These are phyloP conservation scores for Ophiostoma novo-ulmi DNA, from an alignment of 2,329 filamentous ascomycete genomes.

Conservation along the genomic window DNA sequence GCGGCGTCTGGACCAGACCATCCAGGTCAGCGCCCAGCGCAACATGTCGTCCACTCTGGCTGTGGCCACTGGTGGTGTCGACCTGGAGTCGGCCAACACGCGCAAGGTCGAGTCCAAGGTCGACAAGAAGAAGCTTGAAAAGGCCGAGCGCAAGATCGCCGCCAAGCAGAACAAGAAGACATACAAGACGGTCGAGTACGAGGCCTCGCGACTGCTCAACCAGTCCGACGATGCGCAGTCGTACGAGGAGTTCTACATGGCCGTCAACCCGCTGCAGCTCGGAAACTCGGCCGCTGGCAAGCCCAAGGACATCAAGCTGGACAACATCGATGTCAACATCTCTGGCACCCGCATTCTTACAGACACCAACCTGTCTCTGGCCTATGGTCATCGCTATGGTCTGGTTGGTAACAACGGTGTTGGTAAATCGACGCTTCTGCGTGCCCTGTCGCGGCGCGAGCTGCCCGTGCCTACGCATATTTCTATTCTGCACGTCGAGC, in stretches of 20 bases:
- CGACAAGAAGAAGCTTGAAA: conserved; percentile 97
- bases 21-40: conserved; percentile 87
- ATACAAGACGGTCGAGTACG: conserved; percentile 98
- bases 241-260: conserved; percentile 99
- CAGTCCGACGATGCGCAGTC: conserved; percentile 77
- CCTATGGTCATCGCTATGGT: conserved; percentile 92
- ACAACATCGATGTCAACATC: conserved; percentile 92
- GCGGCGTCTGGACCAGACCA: conserved; percentile 83
- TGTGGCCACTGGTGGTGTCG: conserved; percentile 75
- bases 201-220: conserved; percentile 84
- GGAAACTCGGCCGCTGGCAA: conserved; percentile 67
- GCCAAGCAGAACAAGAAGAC: conserved; percentile 98
- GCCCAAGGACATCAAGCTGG: conserved; percentile 98
- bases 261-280: conserved; percentile 91
- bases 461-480: conserved; percentile 94
- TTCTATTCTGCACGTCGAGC: conserved; percentile 97
- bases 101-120: conserved; percentile 97
- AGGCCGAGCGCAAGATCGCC: conserved; percentile 94
- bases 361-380: conserved; percentile 83
- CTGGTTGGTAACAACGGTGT: conserved; percentile 99
- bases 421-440: conserved; percentile 89
- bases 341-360: conserved; percentile 81
- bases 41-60: conserved; percentile 96
- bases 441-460: conserved; percentile 87
- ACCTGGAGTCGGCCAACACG: conserved; percentile 86